Percentiles rank a stretch among this genome's conserved stretches.
Evolutionary conservation across 1,284 basidiomycete genomes (phyloP).

Genomic region (Moesziomyces antarcticus): DNA sequence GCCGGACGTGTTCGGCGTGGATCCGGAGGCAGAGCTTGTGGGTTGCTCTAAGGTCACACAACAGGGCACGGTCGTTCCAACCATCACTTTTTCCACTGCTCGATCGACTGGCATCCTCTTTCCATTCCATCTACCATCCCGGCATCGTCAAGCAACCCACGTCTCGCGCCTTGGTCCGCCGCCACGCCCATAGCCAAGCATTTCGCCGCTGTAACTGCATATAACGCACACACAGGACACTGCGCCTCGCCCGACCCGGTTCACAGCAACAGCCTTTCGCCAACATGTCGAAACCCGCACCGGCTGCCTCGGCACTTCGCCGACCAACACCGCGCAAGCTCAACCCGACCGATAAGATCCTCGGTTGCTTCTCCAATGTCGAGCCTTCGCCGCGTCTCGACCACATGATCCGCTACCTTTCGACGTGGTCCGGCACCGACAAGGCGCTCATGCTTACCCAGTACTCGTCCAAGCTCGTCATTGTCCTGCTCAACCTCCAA

Average conservation of each 20-base stretch:
- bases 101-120: neutral
- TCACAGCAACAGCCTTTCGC: neutral
- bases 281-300: slow-evolving; percentile 38
- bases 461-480: slow-evolving; percentile 61
- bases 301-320: slow-evolving; percentile 11
- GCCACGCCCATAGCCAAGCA: too few relatives aligned
- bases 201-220: neutral
- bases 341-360: slow-evolving; percentile 51
- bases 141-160: too few relatives aligned
- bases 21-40: neutral
- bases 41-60: neutral
- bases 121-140: neutral
- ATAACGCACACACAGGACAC: neutral
- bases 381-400: slow-evolving; percentile 55
- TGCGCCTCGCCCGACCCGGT: neutral
- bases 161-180: neutral
- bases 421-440: slow-evolving; percentile 66
- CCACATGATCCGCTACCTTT: slow-evolving; percentile 64
- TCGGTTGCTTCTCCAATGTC: slow-evolving; percentile 61
- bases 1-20: neutral
- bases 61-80: neutral
- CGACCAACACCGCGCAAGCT: slow-evolving; percentile 22
- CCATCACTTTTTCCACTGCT: neutral
- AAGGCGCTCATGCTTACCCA: slow-evolving; percentile 66
- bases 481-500: slow-evolving; percentile 58